A percentile compares a stretch with the other conserved stretches of the same genome.
Evolutionary conservation across 1,139 yeast species (phyloP).

Genomic region (Debaryomyces psychrophilus): DNA sequence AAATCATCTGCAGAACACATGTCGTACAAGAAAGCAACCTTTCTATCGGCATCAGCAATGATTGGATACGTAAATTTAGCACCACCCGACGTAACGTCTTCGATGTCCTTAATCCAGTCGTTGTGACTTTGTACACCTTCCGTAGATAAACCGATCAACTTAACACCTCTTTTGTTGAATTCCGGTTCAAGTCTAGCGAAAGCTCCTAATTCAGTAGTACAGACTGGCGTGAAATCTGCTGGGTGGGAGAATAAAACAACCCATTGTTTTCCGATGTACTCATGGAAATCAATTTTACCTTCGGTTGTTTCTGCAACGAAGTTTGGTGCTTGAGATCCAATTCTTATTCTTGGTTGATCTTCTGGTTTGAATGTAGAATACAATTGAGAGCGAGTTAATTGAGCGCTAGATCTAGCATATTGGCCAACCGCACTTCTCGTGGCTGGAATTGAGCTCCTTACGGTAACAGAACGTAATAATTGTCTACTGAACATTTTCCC

Average conservation of each 20-base stretch:
- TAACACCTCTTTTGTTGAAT: conserved; percentile 76
- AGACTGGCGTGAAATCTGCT: conserved; percentile 92
- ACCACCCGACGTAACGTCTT: conserved; percentile 66
- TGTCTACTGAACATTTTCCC: conserved; percentile 18
- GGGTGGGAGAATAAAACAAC: conserved; percentile 88
- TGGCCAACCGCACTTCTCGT: conserved; percentile 4
- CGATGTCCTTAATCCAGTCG: conserved; percentile 85
- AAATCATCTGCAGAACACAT: conserved; percentile 92
- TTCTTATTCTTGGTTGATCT: conserved; percentile 70
- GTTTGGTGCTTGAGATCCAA: conserved; percentile 78
- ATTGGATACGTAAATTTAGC: conserved; percentile 79
- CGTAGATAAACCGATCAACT: conserved; percentile 84
- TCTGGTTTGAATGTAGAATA: conserved; percentile 51
- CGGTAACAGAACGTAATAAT: conserved; percentile 15
- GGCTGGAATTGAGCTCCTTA: conserved; percentile 4
- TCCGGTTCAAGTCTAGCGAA: conserved; percentile 84
- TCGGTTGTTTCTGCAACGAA: conserved; percentile 76
- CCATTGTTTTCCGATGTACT: conserved; percentile 82
- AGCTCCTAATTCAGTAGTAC: conserved; percentile 94
- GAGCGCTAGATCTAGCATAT: neutral
- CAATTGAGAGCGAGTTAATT: conserved; percentile 5
- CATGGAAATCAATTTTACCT: conserved; percentile 81
- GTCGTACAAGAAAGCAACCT: conserved; percentile 81
- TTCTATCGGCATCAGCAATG: conserved; percentile 79
- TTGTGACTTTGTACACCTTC: conserved; percentile 77